Percentiles rank a stretch among this genome's conserved stretches.
Evolutionary conservation across 2,329 filamentous ascomycete genomes (phyloP).

Genomic region (Dactylonectria estremocensis): DNA sequence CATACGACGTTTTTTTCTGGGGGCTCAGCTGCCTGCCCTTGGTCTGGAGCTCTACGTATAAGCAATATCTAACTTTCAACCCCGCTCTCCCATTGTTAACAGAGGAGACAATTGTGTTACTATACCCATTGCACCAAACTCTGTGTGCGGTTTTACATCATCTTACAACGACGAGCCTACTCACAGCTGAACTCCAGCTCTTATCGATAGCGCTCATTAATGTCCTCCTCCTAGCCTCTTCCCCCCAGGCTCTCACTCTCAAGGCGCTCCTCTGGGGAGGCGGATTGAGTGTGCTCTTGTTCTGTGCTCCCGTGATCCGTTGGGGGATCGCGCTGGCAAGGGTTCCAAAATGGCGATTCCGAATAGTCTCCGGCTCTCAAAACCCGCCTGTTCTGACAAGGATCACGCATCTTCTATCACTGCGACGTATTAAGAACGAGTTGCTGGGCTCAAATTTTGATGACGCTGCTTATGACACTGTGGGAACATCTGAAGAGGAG

Average conservation of each 20-base stretch:
- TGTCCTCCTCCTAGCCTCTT: conserved; percentile 81
- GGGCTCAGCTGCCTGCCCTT: conserved; percentile 80
- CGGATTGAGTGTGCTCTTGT: conserved; percentile 81
- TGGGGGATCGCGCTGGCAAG: conserved; percentile 90
- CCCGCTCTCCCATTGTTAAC: conserved; percentile 55
- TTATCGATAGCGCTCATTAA: conserved; percentile 88
- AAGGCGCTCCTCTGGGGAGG: conserved; percentile 89
- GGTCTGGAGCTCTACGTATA: conserved; percentile 45
- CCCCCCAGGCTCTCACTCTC: conserved; percentile 87
- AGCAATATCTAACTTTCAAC: conserved; percentile 54
- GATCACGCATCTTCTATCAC: conserved; percentile 60
- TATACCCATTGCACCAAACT: conserved; percentile 89
- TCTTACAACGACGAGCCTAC: conserved; percentile 89
- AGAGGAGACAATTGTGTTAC: conserved; percentile 72
- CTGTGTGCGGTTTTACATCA: conserved; percentile 82
- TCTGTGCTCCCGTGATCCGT: conserved; percentile 80
- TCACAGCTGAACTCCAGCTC: conserved; percentile 89
- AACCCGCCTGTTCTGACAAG: conserved; percentile 56
- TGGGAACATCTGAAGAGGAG: conserved; percentile 54
- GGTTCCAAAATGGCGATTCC: conserved; percentile 93
- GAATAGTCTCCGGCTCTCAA: conserved; percentile 64
- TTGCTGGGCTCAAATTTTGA: conserved; percentile 51
- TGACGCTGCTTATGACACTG: conserved; percentile 51
- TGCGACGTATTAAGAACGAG: conserved; percentile 63
- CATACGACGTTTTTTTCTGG: conserved; percentile 84